These are phyloP conservation scores for Trichosporon asahii DNA, from an alignment of 1,284 basidiomycete genomes.

Conservation along the genomic window DNA sequence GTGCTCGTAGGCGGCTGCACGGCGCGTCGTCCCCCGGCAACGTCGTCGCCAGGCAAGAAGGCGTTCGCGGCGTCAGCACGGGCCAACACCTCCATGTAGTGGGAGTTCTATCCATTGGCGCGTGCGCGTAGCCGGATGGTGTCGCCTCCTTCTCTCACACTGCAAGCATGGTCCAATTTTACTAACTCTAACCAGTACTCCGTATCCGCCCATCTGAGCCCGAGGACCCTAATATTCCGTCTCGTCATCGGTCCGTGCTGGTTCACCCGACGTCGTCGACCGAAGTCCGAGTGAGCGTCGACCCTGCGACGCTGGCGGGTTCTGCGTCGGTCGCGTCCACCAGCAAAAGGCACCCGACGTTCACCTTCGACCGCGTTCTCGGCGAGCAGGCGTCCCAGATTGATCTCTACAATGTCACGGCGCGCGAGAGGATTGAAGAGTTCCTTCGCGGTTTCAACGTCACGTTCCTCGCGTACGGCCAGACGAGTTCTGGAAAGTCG, in stretches of 20 bases:
- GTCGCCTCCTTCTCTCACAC: not conserved
- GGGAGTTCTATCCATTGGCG: not conserved
- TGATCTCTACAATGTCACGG: constrained; percentile 76
- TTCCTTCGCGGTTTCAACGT: constrained; percentile 97
- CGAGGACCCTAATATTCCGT: constrained; percentile 78
- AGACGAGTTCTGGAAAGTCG: constrained; percentile 94
- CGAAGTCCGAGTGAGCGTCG: constrained; percentile 70
- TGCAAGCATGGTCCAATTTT: not conserved
- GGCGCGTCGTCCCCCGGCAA: not conserved
- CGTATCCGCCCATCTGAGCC: constrained; percentile 89
- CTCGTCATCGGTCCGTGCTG: constrained; percentile 86
- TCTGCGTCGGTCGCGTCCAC: constrained; percentile 56
- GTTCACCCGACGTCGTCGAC: constrained; percentile 67
- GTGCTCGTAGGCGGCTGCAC: not conserved
- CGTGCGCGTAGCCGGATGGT: constrained; percentile 4
- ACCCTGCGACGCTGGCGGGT: constrained; percentile 54
- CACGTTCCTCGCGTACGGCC: constrained; percentile 92
- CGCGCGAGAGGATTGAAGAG: constrained; percentile 78
- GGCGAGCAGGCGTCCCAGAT: constrained; percentile 76
- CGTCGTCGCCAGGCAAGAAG: not conserved
- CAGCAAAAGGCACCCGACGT: constrained; percentile 75
- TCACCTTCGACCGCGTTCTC: constrained; percentile 92
- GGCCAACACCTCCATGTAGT: constrained; percentile 1
- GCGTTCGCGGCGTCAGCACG: constrained; percentile 3
- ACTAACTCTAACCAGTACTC: constrained; percentile 61